Base-by-base conservation (phyloP, 345 rosid genomes). In the Sonneratia caseolaris region DNA sequence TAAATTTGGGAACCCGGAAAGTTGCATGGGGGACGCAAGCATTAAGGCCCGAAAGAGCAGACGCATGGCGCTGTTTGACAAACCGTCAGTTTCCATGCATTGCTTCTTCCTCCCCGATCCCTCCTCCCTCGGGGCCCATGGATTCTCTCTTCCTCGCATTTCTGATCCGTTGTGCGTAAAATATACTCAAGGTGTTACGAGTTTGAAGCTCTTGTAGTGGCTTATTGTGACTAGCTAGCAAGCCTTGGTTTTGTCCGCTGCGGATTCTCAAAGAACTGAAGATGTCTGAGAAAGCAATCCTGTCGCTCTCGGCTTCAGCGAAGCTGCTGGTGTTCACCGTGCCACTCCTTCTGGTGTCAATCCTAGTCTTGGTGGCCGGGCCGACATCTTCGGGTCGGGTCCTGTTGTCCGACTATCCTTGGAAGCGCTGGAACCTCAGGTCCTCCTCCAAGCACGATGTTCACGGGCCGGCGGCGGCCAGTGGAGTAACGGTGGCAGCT, bases 311-410 rank as follows among this genome's bases (percentile, higher is more conserved):
- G 4, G 65, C 82, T 4, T 81, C 81, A 15, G 24, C 70, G 66
- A 84, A 76, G 76, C 83, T 85, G 48, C 68, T 86, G 37, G 36
- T 81, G 73, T 53, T 86, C 68, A 59, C 86, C 79, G 78, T 78
- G 68, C 92, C 89, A n/a, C 69, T 87, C 32, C 38, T 86, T 14
- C 56, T 86, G 21, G 76, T 81, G 24, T 74, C 81, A 65, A 77
- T 76, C 66, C 76, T 78, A 37, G 73, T 84, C 64, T 74, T 70
- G 40, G 56, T 87, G 24, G 72, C 76, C 51, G 81, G 83, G 74
- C 83, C 85, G 1, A 10, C 38, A 62, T 70, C 65, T 24, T 43
- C 73, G 11, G 45, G 57, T 19, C 36, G 75, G 55, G 76, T 69
- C 48, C 71, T 74, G 5, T 37, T 73, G 22, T 69, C 71, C 10